phyloP scores from a whole-genome alignment of 2,329 filamentous ascomycete genomes.

The Blastomyces silverae region DNA sequence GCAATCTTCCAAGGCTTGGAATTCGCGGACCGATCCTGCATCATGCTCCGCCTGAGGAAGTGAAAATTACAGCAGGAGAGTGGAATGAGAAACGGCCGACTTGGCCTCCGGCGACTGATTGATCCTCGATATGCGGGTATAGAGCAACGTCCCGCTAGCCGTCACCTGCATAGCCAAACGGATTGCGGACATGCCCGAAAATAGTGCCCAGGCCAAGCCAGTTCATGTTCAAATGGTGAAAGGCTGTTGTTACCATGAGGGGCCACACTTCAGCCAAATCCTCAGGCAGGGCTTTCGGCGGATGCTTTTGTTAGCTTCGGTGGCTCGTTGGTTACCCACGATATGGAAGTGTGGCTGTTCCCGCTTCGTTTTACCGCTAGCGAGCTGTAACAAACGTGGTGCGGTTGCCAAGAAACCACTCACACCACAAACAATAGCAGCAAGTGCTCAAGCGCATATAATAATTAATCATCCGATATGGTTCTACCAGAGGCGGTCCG shows the following conservation, averaged over 20 bases:
- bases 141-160: background rate
- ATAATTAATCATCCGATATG: background rate
- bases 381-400: background rate
- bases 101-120: background rate
- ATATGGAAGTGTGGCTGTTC: conserved; percentile 8
- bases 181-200: conserved; percentile 13
- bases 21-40: conserved; percentile 4
- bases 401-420: background rate
- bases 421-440: background rate
- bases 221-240: conserved; percentile 7
- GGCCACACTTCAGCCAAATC: background rate
- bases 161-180: conserved; percentile 1
- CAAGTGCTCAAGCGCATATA: background rate
- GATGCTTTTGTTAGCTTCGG: background rate
- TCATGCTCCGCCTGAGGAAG: conserved; percentile 5
- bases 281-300: background rate
- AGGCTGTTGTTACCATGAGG: background rate
- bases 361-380: background rate
- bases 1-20: background rate
- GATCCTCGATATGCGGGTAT: background rate
- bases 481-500: background rate
- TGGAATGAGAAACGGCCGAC: background rate
- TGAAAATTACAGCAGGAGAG: conserved; percentile 1
- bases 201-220: conserved; percentile 9
- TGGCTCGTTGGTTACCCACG: background rate